Evolutionary conservation across 768 basidiomycete genomes (phyloP).

Genomic region (Kwoniella bestiolae): DNA sequence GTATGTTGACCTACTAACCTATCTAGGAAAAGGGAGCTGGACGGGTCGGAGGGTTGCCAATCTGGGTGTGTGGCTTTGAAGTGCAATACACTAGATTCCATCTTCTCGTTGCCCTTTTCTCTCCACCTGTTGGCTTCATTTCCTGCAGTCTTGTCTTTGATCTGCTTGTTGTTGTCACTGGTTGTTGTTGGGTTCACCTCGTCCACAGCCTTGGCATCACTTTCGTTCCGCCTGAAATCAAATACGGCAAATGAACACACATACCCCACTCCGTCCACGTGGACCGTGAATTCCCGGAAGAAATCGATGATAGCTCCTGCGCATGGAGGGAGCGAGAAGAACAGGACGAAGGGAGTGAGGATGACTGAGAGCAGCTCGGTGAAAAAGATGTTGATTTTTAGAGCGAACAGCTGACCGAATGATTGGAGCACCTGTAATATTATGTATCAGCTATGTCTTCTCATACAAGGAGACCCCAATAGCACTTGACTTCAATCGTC

Average conservation of each 20-base stretch:
- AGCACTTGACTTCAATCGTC: too few relatives aligned
- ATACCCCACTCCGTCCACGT: conserved; percentile 93
- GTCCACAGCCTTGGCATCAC: conserved; percentile 1
- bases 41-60: conserved; percentile 90
- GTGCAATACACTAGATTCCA: conserved; percentile 74
- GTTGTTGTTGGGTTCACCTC: not conserved
- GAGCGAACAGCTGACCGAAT: conserved; percentile 89
- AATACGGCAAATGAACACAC: conserved; percentile 99
- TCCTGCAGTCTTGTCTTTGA: not conserved
- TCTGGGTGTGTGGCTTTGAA: conserved; percentile 78
- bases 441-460: too few relatives aligned
- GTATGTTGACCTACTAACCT: conserved; percentile 63
- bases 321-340: conserved; percentile 87
- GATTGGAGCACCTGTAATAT: conserved; percentile 83
- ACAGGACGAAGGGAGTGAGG: conserved; percentile 89
- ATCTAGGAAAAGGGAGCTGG: conserved; percentile 85
- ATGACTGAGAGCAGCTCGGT: conserved; percentile 90
- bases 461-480: too few relatives aligned
- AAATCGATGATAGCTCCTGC: conserved; percentile 93
- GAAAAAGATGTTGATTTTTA: conserved; percentile 84
- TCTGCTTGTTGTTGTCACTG: not conserved
- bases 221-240: conserved; percentile 70
- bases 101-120: conserved; percentile 64
- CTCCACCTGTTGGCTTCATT: not conserved
- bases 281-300: conserved; percentile 96